Base-by-base conservation (phyloP, 352 stramenopile species). In the Pythium scleroteichum region DNA sequence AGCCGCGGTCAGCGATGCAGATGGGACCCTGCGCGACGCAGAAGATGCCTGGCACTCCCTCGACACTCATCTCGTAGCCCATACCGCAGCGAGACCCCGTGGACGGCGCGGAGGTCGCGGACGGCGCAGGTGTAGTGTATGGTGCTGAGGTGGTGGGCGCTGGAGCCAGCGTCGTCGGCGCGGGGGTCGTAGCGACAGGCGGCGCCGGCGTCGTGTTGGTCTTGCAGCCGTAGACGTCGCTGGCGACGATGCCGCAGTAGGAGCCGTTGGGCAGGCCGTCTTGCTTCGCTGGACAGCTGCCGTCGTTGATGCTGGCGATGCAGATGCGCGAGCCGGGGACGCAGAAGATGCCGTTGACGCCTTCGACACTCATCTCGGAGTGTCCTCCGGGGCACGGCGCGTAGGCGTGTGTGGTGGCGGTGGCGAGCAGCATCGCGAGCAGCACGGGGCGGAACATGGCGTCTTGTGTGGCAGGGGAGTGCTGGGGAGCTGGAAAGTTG, bases 181-280 rank as follows among this genome's bases (percentile, higher is more conserved):
- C 17, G 13, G 38, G 7, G 13, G 38, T 20, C 13, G 38, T 44
- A 13, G 38, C 17, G 38, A 44, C 38, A 7, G 38, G 38, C 14
- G 38, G 38, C 13, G 42, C 22, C 22, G 42, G 42, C 42, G 38
- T 44, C 38, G 38, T 29, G 19, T 24, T 24, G 42, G n/a, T 27
- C 33, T 59, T 65, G 53, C 60, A 68, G 10, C 60, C 60, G 35
- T 47, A 62, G 32, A 66, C 51, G 17, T 41, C 49, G 4, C 40
- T 48, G 3, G 27, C 42, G 23, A 66, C 59, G 27, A 41, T 24
- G 26, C 42, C 51, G 22, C 59, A 66, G 50, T 54, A 61, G 14
- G 59, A 52, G 4, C 59, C 59, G 7, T 38, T 41, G 16, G 22
- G 27, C 7, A 66, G 27, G 20, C 50, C 50, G 4, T n/a, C 4